phyloP scores from a whole-genome alignment of 768 basidiomycete genomes.

The Phanerochaete sordida region DNA sequence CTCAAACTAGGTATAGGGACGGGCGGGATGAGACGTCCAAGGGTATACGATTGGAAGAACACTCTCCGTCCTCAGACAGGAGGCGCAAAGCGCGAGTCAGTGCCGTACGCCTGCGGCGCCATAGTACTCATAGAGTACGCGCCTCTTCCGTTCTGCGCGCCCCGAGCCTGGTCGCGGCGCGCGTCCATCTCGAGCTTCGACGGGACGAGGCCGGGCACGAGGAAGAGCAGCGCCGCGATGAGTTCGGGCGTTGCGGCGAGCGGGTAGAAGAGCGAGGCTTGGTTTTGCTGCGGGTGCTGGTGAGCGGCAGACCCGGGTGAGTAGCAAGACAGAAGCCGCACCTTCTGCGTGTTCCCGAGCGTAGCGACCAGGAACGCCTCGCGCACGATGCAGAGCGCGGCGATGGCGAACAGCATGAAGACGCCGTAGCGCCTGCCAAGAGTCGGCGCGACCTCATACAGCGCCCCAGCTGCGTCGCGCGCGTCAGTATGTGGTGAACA shows the following conservation, averaged over 20 bases:
- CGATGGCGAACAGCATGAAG: slow-evolving; percentile 20
- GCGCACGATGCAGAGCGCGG: neutral
- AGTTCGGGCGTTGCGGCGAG: slow-evolving; percentile 29
- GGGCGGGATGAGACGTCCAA: too few relatives aligned
- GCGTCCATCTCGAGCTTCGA: neutral
- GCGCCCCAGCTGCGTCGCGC: neutral
- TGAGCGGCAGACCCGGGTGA: slow-evolving; percentile 26
- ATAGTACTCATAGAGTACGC: neutral
- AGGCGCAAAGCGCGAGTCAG: neutral
- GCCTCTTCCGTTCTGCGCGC: neutral
- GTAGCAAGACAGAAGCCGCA: neutral
- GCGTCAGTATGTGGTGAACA: neutral
- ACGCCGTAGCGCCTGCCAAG: slow-evolving; percentile 20
- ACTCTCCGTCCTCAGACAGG: too few relatives aligned
- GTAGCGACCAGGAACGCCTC: slow-evolving; percentile 8
- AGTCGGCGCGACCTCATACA: neutral
- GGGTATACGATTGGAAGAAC: too few relatives aligned
- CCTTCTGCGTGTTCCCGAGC: neutral
- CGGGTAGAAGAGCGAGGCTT: slow-evolving; percentile 31
- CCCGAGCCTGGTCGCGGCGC: neutral
- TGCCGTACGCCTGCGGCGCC: neutral
- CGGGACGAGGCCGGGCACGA: slow-evolving; percentile 30
- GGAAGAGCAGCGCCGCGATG: slow-evolving; percentile 26
- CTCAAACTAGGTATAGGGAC: too few relatives aligned
- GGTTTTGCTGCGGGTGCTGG: slow-evolving; percentile 16